Percentiles rank a stretch among this genome's conserved stretches.
Conservation (phyloP, 305 asterid species). For the Fraxinus greggii region DNA sequence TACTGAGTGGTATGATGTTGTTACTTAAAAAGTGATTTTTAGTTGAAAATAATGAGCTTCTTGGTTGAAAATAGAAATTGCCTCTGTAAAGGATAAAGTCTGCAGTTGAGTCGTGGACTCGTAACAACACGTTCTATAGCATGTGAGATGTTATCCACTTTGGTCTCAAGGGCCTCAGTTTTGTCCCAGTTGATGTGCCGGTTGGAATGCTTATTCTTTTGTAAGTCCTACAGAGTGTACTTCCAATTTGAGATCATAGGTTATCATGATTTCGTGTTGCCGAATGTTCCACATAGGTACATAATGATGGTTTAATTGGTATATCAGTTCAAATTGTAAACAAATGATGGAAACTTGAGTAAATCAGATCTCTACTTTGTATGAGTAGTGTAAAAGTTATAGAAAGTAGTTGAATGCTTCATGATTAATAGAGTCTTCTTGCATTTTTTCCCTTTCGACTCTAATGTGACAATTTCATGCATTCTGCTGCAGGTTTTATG, state of each 20-base stretch:
- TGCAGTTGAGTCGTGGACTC: conserved; percentile 3
- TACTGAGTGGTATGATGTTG: conserved; percentile 12
- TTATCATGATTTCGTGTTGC: not conserved
- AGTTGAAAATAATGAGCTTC: not conserved
- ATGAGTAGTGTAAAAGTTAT: not conserved
- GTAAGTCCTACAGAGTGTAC: not conserved
- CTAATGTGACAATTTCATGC: conserved; percentile 18
- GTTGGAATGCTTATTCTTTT: not conserved
- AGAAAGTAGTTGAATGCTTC: conserved; percentile 1
- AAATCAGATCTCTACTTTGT: not conserved
- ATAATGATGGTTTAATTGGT: not conserved
- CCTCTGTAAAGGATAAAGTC: not conserved
- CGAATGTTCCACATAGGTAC: not conserved
- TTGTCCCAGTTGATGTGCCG: not conserved
- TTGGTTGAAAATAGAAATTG: not conserved
- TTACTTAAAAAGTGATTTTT: not conserved
- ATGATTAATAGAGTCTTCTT: conserved; percentile 11
- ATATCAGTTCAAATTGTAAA: conserved; percentile 4
- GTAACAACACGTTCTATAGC: not conserved
- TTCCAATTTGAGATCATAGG: not conserved
- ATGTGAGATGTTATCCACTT: not conserved
- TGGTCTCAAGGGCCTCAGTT: conserved; percentile 5
- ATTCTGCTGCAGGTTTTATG: conserved; percentile 64
- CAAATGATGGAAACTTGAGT: not conserved
- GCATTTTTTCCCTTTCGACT: not conserved